phyloP scores from a whole-genome alignment of 805 yeast species.

The Yarrowia yakushimensis region DNA sequence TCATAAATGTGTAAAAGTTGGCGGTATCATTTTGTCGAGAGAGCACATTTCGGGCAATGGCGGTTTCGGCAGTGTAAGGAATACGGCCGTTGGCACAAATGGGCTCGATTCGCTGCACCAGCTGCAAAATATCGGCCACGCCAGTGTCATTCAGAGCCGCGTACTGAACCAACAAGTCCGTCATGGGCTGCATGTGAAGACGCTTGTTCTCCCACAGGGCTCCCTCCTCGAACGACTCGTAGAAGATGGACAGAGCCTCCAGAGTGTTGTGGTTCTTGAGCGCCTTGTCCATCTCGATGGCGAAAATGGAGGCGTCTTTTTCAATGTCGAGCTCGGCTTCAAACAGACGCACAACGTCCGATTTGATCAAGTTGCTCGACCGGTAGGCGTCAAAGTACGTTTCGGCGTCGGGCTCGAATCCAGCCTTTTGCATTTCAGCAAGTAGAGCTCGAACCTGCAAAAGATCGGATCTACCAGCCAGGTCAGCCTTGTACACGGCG shows the following conservation, averaged over 20 bases:
- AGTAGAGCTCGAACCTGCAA: conserved; percentile 27
- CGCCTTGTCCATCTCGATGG: conserved; percentile 40
- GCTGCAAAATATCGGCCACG: conserved; percentile 17
- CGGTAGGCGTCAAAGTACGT: conserved; percentile 35
- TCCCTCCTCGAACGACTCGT: conserved; percentile 40
- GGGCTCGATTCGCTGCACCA: conserved; percentile 36
- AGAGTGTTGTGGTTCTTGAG: conserved; percentile 35
- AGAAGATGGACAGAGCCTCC: conserved; percentile 39
- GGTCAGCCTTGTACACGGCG: conserved; percentile 32
- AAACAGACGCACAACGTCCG: conserved; percentile 36
- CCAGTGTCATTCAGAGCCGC: background rate
- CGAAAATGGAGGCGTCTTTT: conserved; percentile 41
- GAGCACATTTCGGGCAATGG: conserved; percentile 39
- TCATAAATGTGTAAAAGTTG: conserved; percentile 38
- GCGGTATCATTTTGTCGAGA: conserved; percentile 40
- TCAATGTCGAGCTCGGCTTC: conserved; percentile 37
- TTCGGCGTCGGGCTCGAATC: conserved; percentile 31
- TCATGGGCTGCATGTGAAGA: conserved; percentile 26
- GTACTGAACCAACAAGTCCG: conserved; percentile 5
- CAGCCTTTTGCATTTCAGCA: conserved; percentile 29
- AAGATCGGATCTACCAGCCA: conserved; percentile 16
- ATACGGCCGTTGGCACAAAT: conserved; percentile 32
- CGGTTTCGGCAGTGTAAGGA: conserved; percentile 40
- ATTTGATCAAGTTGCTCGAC: conserved; percentile 26
- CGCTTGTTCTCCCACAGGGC: conserved; percentile 44